These are phyloP conservation scores for Aureobasidium vineae DNA, from an alignment of 2,329 filamentous ascomycete species.

Conservation along the genomic window DNA sequence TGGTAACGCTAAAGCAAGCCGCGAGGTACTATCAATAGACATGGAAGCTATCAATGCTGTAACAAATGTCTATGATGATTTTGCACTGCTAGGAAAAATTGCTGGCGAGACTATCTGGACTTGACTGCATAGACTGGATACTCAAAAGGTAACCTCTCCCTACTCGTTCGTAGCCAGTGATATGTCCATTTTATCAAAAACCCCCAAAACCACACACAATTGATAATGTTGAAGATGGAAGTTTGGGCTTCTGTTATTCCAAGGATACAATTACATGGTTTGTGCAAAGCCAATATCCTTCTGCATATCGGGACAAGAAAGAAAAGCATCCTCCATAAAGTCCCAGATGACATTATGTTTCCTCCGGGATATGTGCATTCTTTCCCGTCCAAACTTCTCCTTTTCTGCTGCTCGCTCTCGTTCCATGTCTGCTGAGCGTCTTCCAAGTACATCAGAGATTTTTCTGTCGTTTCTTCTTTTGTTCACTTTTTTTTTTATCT, in stretches of 20 bases:
- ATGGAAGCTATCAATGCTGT: too few species aligned
- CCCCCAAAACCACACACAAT: too few species aligned
- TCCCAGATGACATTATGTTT: background rate
- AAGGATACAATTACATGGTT: background rate
- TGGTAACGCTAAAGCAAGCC: too few species aligned
- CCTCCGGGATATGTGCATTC: background rate
- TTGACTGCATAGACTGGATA: too few species aligned
- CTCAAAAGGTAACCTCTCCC: too few species aligned
- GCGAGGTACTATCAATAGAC: too few species aligned
- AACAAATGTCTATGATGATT: too few species aligned
- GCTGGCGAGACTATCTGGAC: too few species aligned
- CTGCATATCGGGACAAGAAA: background rate
- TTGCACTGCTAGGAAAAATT: too few species aligned
- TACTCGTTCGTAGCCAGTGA: too few species aligned
- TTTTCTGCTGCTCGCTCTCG: background rate
- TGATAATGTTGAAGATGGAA: too few species aligned
- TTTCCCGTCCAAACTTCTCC: background rate
- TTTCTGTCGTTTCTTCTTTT: background rate
- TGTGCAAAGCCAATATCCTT: background rate
- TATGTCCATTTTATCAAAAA: too few species aligned
- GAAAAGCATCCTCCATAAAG: background rate
- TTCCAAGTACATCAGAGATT: background rate
- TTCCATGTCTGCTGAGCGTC: background rate
- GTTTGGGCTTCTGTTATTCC: background rate
- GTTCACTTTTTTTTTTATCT: background rate